These are phyloP conservation scores for Rhododendron kiyosumense DNA, from an alignment of 148 eudicot species.

Conservation along the genomic window DNA sequence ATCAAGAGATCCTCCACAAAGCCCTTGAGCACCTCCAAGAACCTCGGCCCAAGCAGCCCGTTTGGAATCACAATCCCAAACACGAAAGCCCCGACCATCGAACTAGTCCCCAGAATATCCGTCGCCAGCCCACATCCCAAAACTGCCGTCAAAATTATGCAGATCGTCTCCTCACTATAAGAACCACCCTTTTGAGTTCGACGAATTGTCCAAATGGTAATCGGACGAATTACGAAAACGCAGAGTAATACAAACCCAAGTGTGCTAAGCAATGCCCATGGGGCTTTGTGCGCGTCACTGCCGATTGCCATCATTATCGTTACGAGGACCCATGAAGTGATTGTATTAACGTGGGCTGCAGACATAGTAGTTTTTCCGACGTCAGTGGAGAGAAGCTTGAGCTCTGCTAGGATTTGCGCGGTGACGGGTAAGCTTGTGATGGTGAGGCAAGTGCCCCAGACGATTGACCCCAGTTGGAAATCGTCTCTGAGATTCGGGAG, in stretches of 20 bases:
- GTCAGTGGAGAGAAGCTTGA: conserved; percentile 21
- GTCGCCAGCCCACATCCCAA: conserved; percentile 20
- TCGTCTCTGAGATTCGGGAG: background rate
- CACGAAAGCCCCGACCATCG: conserved; percentile 24
- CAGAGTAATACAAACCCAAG: background rate
- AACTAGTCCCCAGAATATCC: conserved; percentile 13
- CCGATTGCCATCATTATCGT: background rate
- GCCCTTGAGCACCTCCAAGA: conserved; percentile 11
- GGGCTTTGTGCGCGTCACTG: background rate
- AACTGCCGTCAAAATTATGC: conserved; percentile 14
- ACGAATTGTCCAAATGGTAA: background rate
- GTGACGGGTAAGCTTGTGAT: conserved; percentile 19
- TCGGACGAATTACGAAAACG: conserved; percentile 13
- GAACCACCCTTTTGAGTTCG: conserved; percentile 1
- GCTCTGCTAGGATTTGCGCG: conserved; percentile 12
- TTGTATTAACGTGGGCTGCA: conserved; percentile 8
- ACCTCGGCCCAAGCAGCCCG: conserved; percentile 18
- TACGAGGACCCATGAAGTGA: conserved; percentile 17
- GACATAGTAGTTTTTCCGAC: conserved; percentile 20
- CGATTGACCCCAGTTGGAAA: conserved; percentile 9
- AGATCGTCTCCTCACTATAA: conserved; percentile 10
- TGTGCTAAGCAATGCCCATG: background rate
- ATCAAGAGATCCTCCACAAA: conserved; percentile 19
- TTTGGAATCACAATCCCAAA: conserved; percentile 21
- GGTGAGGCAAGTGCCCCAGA: conserved; percentile 20